phyloP scores from a whole-genome alignment of 352 stramenopile genomes.

The Phytophthora citricola region DNA sequence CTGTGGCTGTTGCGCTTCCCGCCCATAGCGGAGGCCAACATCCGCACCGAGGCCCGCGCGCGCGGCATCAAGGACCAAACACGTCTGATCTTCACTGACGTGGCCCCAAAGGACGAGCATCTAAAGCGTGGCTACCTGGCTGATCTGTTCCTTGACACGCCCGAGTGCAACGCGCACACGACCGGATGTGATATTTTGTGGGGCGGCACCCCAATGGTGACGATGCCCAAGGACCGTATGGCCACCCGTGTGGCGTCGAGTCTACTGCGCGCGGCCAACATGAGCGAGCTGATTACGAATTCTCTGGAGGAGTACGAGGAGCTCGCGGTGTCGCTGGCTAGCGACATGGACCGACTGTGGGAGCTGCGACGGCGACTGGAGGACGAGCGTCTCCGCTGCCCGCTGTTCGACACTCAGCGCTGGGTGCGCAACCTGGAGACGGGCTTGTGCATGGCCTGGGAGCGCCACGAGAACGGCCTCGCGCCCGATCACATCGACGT shows the following conservation, averaged over 20 bases:
- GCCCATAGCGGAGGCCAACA: constrained; percentile 83
- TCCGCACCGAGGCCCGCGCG: constrained; percentile 80
- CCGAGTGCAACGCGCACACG: constrained; percentile 92
- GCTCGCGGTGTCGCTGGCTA: constrained; percentile 88
- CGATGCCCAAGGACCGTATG: constrained; percentile 91
- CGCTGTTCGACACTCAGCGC: constrained; percentile 84
- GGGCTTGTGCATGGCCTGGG: constrained; percentile 72
- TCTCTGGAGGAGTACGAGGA: constrained; percentile 92
- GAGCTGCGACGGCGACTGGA: constrained; percentile 76
- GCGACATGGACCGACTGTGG: constrained; percentile 87
- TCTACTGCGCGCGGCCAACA: constrained; percentile 81
- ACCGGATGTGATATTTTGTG: constrained; percentile 94
- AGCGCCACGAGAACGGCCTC: constrained; percentile 71
- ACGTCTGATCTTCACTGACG: constrained; percentile 86
- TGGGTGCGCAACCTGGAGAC: constrained; percentile 90
- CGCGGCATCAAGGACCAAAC: constrained; percentile 68
- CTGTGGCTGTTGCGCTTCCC: constrained; percentile 93
- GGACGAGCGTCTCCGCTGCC: constrained; percentile 63
- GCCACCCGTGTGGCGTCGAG: constrained; percentile 88
- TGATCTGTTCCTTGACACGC: constrained; percentile 94
- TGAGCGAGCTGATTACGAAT: constrained; percentile 81
- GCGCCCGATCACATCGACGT: constrained; percentile 83
- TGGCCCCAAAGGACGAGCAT: constrained; percentile 91
- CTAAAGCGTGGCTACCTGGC: constrained; percentile 87
- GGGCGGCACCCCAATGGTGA: constrained; percentile 92